These are phyloP conservation scores for Metschnikowia similis DNA, from an alignment of 805 yeast genomes.

Conservation along the genomic window DNA sequence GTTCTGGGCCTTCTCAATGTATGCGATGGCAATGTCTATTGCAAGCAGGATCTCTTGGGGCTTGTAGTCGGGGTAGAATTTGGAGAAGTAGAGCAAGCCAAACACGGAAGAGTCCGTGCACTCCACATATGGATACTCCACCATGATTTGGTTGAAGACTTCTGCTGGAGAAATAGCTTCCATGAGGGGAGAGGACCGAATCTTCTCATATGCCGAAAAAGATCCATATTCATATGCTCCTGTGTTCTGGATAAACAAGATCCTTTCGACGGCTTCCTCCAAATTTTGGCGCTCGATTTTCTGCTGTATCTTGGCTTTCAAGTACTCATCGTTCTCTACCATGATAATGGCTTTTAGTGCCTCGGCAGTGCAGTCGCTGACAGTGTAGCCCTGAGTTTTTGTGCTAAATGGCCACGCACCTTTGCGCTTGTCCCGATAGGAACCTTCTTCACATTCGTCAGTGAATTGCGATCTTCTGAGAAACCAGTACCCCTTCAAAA, in stretches of 20 bases:
- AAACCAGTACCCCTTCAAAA: constrained; percentile 66
- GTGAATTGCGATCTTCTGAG: constrained; percentile 81
- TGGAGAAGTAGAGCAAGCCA: constrained; percentile 76
- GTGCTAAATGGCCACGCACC: constrained; percentile 98
- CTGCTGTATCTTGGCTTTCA: constrained; percentile 25
- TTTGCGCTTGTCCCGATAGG: constrained; percentile 73
- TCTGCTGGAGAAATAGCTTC: constrained; percentile 93
- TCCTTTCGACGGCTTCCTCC: constrained; percentile 68
- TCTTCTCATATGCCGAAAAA: constrained; percentile 85
- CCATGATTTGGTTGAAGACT: constrained; percentile 97
- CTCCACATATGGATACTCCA: constrained; percentile 96
- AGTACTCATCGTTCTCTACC: constrained; percentile 68
- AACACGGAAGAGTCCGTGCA: constrained; percentile 94
- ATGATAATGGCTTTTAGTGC: constrained; percentile 88
- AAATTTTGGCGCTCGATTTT: constrained; percentile 55
- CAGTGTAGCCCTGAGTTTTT: constrained; percentile 93
- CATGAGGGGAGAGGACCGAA: constrained; percentile 71
- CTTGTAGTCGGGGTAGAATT: constrained; percentile 60
- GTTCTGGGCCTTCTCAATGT: constrained; percentile 64
- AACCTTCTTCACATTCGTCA: constrained; percentile 69
- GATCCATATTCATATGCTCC: constrained; percentile 84
- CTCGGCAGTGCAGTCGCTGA: constrained; percentile 95
- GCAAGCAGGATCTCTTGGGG: constrained; percentile 62
- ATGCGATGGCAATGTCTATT: constrained; percentile 67
- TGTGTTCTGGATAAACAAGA: constrained; percentile 71